These are phyloP conservation scores for Uronychia setigera DNA, from an alignment of 73 alveolate genomes.

Conservation along the genomic window DNA sequence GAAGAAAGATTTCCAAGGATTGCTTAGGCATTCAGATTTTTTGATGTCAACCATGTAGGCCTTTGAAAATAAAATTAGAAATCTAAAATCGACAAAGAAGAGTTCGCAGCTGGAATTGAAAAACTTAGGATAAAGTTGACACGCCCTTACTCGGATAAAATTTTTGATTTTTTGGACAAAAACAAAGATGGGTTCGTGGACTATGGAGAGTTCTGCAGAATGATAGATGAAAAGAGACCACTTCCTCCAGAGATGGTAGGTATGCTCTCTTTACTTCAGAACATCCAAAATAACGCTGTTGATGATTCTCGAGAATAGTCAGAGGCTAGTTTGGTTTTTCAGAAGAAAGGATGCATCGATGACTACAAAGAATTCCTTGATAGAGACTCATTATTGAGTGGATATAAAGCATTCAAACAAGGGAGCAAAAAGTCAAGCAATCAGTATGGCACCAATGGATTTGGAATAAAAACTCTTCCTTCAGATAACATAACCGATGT, in stretches of 20 bases:
- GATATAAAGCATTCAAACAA: background rate
- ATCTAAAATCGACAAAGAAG: slow-evolving; percentile 42
- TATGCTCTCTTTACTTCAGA: background rate
- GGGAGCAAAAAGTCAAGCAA: background rate
- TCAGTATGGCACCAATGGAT: background rate
- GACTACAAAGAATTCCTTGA: background rate
- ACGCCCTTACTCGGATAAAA: slow-evolving; percentile 4
- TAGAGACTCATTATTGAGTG: background rate
- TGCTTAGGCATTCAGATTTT: slow-evolving; percentile 56
- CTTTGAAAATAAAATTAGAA: background rate
- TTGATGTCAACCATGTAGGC: slow-evolving; percentile 40
- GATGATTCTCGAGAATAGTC: too few species aligned
- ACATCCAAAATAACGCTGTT: background rate
- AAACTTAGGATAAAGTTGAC: slow-evolving; percentile 36
- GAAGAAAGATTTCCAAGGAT: slow-evolving; percentile 41
- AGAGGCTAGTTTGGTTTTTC: too few species aligned
- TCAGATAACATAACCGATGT: slow-evolving; percentile 15
- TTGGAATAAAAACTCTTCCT: slow-evolving; percentile 7
- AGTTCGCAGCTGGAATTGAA: slow-evolving; percentile 39
- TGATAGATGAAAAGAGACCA: slow-evolving; percentile 48
- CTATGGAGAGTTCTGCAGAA: slow-evolving; percentile 48
- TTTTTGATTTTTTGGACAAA: slow-evolving; percentile 45
- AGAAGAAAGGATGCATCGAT: background rate
- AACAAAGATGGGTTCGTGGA: slow-evolving; percentile 39
- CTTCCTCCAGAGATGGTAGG: slow-evolving; percentile 16